Evolutionary conservation across 1,284 basidiomycete genomes (phyloP).

Genomic region (Sporisorium exsertum): DNA sequence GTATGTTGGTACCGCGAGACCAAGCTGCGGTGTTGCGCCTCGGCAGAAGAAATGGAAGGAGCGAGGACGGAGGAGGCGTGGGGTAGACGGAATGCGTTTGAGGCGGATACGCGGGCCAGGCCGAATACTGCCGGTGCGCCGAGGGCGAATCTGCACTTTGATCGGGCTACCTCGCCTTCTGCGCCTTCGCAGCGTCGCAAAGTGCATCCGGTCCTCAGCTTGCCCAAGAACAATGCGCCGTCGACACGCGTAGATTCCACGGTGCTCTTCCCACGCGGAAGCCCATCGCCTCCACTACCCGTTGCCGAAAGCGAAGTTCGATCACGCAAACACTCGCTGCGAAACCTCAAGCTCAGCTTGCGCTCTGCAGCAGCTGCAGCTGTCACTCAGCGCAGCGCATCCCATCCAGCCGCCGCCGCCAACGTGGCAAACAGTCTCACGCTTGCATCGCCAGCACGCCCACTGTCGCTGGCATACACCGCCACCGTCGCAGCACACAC

Average conservation of each 20-base stretch:
- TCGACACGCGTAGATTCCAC: neutral
- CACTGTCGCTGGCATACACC: neutral
- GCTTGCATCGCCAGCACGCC: neutral
- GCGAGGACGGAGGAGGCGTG: too few relatives aligned
- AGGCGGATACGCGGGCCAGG: too few relatives aligned
- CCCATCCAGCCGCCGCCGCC: too few relatives aligned
- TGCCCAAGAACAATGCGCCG: too few relatives aligned
- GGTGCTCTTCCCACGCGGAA: neutral
- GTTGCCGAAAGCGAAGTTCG: too few relatives aligned
- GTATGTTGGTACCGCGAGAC: slow-evolving; percentile 18
- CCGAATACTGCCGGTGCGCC: too few relatives aligned
- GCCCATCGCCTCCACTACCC: neutral
- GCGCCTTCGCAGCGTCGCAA: neutral
- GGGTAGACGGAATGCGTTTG: neutral
- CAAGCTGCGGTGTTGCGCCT: neutral
- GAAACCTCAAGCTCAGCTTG: neutral
- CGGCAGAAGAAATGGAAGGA: too few relatives aligned
- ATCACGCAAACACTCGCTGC: neutral
- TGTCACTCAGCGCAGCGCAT: too few relatives aligned
- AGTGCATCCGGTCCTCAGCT: too few relatives aligned
- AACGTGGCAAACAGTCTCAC: neutral
- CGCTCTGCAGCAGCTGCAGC: neutral
- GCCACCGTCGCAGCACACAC: neutral
- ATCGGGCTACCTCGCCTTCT: neutral
- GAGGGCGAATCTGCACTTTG: neutral